Base-by-base conservation (phyloP, 1,139 yeast species). In the Suhomyces yuchorum region DNA sequence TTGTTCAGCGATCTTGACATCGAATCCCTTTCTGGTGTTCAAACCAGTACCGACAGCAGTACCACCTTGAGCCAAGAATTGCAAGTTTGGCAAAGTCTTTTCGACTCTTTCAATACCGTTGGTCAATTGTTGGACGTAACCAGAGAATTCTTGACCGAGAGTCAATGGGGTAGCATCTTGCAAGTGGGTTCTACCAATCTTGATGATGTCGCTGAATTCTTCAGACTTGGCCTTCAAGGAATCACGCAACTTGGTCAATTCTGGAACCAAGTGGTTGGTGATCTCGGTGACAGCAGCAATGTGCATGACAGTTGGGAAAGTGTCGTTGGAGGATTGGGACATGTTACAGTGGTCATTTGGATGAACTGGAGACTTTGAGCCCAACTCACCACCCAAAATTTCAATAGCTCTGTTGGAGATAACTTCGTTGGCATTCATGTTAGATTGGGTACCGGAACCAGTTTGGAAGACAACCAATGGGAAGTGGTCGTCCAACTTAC, bases 291-390 rank as follows among this genome's bases (percentile, higher is more conserved):
- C 61, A 12, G 60, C 61, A 36, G 62, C 62, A 42, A 58, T 58
- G 51, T 58, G 62, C 62, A 58, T 58, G 30, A 57, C 62, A 17
- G 62, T 58, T 12, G 62, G 62, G 56, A 58, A 58, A 15, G 62
- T 58, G 40, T 58, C 62, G 51, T 58, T 58, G 37, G 60, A 56
- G 4, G 59, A 56, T 33, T 57, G 61, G 12, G 59, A 56, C 62
- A 58, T 58, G 57, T 58, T 58, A 43, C 57, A 53, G 53, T 58
- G 62, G 47, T 58, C 62, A 24, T 58, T 58, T 14, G 62, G 62
- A 42, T 58, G 62, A n/a, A 58, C 62, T 22, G 62, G 62, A 33
- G 47, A 51, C 49, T 58, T 58, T 43, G 61, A 56, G 4, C 62
- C 62, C 52, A 56, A 35, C 14, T 41, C 53, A 2, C 62, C 62